Evolutionary conservation across 2,329 filamentous ascomycete genomes (phyloP).

Genomic region (Lasiodiplodia citricola): DNA sequence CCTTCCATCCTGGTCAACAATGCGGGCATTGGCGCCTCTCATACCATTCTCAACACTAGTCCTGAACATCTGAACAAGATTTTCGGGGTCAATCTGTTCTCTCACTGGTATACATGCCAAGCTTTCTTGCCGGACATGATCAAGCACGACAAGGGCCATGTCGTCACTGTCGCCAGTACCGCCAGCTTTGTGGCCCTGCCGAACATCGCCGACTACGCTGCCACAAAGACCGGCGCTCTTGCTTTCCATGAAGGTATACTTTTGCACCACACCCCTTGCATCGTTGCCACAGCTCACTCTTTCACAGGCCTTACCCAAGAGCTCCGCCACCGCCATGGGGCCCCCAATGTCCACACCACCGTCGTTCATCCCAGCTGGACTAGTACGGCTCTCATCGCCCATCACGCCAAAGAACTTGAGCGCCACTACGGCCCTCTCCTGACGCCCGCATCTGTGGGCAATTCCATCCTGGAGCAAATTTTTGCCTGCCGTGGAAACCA

Average conservation of each 20-base stretch:
- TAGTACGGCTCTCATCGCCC: conserved; percentile 46
- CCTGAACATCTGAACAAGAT: conserved; percentile 40
- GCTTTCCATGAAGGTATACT: conserved; percentile 57
- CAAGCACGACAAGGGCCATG: conserved; percentile 50
- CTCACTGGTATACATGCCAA: conserved; percentile 41
- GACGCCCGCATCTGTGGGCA: conserved; percentile 45
- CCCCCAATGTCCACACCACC: conserved; percentile 49
- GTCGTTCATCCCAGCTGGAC: conserved; percentile 51
- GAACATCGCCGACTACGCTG: conserved; percentile 59
- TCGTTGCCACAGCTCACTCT: background rate
- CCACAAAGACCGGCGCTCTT: conserved; percentile 58
- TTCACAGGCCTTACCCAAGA: conserved; percentile 43
- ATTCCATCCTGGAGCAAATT: conserved; percentile 50
- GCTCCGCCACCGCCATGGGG: conserved; percentile 45
- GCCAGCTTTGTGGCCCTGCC: conserved; percentile 56
- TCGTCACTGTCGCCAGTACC: conserved; percentile 61
- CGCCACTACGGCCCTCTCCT: conserved; percentile 38
- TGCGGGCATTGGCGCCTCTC: conserved; percentile 38
- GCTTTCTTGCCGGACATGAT: conserved; percentile 46
- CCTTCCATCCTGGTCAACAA: conserved; percentile 46
- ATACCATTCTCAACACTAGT: conserved; percentile 41
- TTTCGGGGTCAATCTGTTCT: conserved; percentile 45
- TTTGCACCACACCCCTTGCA: background rate
- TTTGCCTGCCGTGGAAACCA: conserved; percentile 47
- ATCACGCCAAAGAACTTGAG: conserved; percentile 39